These are phyloP conservation scores for Boechera retrofracta DNA, from an alignment of 345 rosid species.

Conservation along the genomic window DNA sequence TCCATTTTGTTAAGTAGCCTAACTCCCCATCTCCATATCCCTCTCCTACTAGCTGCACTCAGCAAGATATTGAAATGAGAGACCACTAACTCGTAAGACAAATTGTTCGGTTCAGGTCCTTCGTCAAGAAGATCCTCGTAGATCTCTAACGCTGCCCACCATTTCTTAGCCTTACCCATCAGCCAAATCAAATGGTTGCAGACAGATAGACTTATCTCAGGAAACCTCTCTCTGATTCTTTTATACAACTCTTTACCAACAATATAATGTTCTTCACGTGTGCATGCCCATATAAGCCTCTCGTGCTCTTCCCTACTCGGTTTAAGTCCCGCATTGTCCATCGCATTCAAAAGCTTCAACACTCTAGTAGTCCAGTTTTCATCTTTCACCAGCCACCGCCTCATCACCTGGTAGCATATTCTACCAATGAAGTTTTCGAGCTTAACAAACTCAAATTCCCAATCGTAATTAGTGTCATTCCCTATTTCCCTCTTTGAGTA, in stretches of 20 bases:
- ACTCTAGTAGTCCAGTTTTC: conserved; percentile 60
- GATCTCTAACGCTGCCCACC: conserved; percentile 98
- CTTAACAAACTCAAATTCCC: conserved; percentile 69
- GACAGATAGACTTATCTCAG: conserved; percentile 75
- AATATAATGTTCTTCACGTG: conserved; percentile 69
- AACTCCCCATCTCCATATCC: conserved; percentile 92
- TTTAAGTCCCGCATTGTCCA: conserved; percentile 68
- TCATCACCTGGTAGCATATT: conserved; percentile 84
- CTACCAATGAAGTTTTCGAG: conserved; percentile 69
- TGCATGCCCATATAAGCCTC: conserved; percentile 92
- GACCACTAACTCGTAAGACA: conserved; percentile 71
- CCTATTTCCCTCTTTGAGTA: conserved; percentile 64
- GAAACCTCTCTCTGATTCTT: conserved; percentile 66
- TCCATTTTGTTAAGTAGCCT: conserved; percentile 84
- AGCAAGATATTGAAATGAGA: conserved; percentile 81
- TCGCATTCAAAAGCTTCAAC: conserved; percentile 65
- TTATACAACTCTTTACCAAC: conserved; percentile 78
- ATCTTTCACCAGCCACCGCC: conserved; percentile 73
- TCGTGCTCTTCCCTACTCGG: conserved; percentile 68
- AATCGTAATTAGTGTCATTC: conserved; percentile 49
- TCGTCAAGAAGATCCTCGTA: conserved; percentile 86
- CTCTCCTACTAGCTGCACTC: conserved; percentile 74
- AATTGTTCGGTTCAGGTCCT: conserved; percentile 84
- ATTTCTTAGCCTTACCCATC: conserved; percentile 93
- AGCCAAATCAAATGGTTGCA: conserved; percentile 96